Base-by-base conservation (phyloP, 805 yeast genomes). In the Suhomyces pyralidae region DNA sequence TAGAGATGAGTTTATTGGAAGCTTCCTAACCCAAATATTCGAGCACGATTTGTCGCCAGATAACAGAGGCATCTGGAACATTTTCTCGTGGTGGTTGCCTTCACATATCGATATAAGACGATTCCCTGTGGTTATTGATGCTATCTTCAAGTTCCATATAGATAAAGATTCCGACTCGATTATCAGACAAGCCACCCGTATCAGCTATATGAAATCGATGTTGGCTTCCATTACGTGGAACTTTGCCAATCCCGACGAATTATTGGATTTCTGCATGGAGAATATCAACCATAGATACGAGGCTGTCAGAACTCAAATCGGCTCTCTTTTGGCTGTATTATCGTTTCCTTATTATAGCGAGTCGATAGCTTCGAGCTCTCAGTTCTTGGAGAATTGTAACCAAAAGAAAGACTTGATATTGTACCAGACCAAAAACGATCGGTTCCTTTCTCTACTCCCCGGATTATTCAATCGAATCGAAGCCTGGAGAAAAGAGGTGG, bases 1-100 rank as follows among this genome's bases (percentile, higher is more conserved):
- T 7, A 71, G 85, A 53, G 88, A 85, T 57, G 61, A 56, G 0
- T 79, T 77, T 49, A 61, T 87, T 20, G 61, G 75, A 0, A 58
- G 55, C 1, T 82, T 81, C 52, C 64, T 88, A 40, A 59, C 62
- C 0, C 57, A 63, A 0, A 77, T 84, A 4, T 73, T 90, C 32
- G 71, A 74, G 6, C 69, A 77, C 32, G 89, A 85, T 45, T 67
- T 93, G 51, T 81, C 89, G 1, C 96, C 90, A 3, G 94, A 91
- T 30, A 86, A 85, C 3, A 68, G 78, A 38, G 80, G 78, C 17
- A 82, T 88, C 40, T 94, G 97, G 97, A 76, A 77, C 34, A 79
- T 90, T 0, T 80, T 89, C 48, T 74, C 86, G 3, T 85, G 90
- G 86, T 86, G 90, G 88, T 62, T 83, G 1, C 87, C 90, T 0